Evolutionary conservation across 2,329 filamentous ascomycete species (phyloP).

Genomic region (Talaromyces sp.): DNA sequence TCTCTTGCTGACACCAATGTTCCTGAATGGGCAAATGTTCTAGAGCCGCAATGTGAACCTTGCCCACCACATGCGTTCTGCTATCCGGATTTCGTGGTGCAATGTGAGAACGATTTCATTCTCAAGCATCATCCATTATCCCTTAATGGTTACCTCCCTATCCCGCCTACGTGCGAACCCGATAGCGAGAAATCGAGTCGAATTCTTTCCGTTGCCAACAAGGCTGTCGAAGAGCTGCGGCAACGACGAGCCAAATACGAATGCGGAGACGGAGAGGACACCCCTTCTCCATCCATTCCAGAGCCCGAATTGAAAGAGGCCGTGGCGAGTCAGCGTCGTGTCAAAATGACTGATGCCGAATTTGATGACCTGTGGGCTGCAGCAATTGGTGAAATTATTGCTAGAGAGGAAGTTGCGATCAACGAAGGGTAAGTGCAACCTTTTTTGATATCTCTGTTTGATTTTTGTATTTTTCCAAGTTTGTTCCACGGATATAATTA

Average conservation of each 20-base stretch:
- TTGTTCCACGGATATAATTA: constrained; percentile 9
- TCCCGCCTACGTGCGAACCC: constrained; percentile 88
- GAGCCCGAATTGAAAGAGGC: constrained; percentile 69
- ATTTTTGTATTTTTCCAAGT: constrained; percentile 12
- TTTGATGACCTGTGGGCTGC: constrained; percentile 73
- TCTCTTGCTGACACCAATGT: constrained; percentile 57
- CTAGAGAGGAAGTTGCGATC: constrained; percentile 55
- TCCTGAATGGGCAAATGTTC: constrained; percentile 64
- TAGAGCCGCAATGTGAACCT: constrained; percentile 78
- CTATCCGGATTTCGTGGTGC: constrained; percentile 67
- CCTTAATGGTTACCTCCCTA: constrained; percentile 70
- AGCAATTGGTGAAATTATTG: constrained; percentile 45
- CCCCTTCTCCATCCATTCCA: constrained; percentile 59
- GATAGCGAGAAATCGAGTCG: constrained; percentile 87
- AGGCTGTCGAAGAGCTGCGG: constrained; percentile 78
- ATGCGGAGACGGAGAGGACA: constrained; percentile 65
- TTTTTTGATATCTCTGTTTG: constrained; percentile 12
- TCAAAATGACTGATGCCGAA: constrained; percentile 77
- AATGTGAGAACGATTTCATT: constrained; percentile 83
- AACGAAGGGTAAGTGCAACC: constrained; percentile 52
- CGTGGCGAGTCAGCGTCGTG: constrained; percentile 69
- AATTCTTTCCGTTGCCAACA: constrained; percentile 81
- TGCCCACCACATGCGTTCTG: constrained; percentile 90
- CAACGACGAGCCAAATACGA: constrained; percentile 84
- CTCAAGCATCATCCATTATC: constrained; percentile 78